phyloP scores from a whole-genome alignment of 1,139 yeast species.

The Saccharomyces pastorianus region DNA sequence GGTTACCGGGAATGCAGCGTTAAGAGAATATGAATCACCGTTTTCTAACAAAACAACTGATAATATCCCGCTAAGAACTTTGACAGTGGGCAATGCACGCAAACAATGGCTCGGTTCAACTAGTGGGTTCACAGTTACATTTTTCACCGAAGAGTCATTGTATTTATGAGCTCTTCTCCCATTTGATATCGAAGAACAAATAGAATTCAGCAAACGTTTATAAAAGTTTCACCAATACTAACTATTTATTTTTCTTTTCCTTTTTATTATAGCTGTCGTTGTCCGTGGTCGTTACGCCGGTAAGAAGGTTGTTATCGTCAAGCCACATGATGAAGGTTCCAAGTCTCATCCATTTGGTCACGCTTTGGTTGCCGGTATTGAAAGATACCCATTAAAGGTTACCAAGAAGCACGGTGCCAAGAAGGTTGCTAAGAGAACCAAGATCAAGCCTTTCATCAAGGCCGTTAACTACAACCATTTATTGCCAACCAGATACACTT shows the following conservation, averaged over 20 bases:
- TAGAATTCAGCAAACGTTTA: background rate
- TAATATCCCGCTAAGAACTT: too few species aligned
- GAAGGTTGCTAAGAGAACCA: constrained; percentile 95
- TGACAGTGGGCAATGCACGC: too few species aligned
- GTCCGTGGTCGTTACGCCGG: constrained; percentile 99
- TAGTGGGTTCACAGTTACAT: background rate
- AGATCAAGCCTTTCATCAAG: constrained; percentile 98
- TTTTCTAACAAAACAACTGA: too few species aligned
- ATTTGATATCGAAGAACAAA: background rate
- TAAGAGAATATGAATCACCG: background rate
- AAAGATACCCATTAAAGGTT: constrained; percentile 97
- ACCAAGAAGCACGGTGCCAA: constrained; percentile 92
- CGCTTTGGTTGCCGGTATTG: constrained; percentile 99
- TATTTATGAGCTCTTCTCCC: background rate
- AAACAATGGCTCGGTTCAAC: background rate
- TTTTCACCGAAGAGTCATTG: background rate
- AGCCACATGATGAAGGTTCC: constrained; percentile 98
- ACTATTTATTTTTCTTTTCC: too few species aligned
- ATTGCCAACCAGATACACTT: constrained; percentile 99
- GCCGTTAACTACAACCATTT: constrained; percentile 99
- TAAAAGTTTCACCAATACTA: background rate
- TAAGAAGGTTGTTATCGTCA: constrained; percentile 98
- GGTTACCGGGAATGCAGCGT: background rate
- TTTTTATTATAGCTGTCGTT: constrained; percentile 64
- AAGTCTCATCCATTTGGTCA: constrained; percentile 98